Base-by-base conservation (phyloP, 768 basidiomycete genomes). In the Lentinus brumalis region DNA sequence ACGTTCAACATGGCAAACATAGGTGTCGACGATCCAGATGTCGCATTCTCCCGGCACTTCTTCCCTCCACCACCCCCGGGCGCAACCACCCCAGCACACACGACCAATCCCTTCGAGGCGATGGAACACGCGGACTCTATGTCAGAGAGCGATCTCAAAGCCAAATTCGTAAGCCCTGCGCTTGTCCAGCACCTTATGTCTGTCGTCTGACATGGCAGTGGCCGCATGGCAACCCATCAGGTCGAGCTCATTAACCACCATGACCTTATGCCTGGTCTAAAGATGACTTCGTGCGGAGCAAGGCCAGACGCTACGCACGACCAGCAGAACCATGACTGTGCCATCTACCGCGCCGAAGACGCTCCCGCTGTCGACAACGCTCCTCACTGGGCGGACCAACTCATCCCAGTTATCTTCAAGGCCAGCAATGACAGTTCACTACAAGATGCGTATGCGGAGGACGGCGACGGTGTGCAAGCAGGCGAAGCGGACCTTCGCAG, bases 341-440 rank as follows among this genome's bases (percentile, higher is more conserved):
- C 26, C 2, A 9, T 30, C 29, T 26, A 11, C 31, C 54, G 32
- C 1, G 45, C 30, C 21, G 45, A 56, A 15, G 45, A 47, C n/a
- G 31, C 53, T 18, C 12, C 8, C 5, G 1, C 50, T 26, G 21
- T 26, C 18, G 35, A 35, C 35, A 11, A 11, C 35, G 11, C 35
- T 11, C 35, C 59, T 2, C 52, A 53, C 30, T 60, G 59, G 59
- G 35, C 47, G 2, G 53, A 60, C n/a, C 59, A 60, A 35, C 8
- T 60, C 10, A 49, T 60, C 41, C 15, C 53, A 6, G 53, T 60
- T 18, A 47, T 55, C 47, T 56, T 60, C 53, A 60, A 51, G 39
- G 21, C 21, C 21, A 11, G 35, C 11, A 35, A 35, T 7, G 51
- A 21, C 2, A 50, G 21, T 9, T 9, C 15, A 18, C 6, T 21